Evolutionary conservation across 345 rosid species (phyloP), one percentile per base, ranked within the genome.

Genomic region (Citrus maxima): DNA sequence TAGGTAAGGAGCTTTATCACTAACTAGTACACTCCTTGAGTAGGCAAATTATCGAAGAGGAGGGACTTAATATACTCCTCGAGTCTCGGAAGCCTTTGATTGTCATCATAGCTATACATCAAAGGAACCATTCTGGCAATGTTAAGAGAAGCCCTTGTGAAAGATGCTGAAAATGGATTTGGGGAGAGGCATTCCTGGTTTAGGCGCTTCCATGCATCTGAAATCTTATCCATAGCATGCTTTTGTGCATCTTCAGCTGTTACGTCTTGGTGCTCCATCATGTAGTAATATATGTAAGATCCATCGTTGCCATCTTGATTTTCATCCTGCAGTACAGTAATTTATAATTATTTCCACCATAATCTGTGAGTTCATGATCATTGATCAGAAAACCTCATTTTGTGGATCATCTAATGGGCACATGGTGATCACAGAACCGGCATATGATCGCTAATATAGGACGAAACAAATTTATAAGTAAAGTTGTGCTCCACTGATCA

Each of bases 281-380:
- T 75, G 84, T 86, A 88, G 76, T 85, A 93, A 35, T 89, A 87
- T 46, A 93, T 9, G 27, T 82, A 91, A 16, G 95, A 91, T 28
- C 92, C 93, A 76, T 89, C 97, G 16, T 80, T 32, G 0, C 91
- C 94, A 18, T 85, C 82, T 62, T 85, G 92, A 37, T 85, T 79
- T 77, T 89, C 94, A 46, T 91, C 89, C 91, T 87, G 76, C 21
- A 71, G 51, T 46, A 46, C 3, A 46, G 1, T 46, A 18, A 46
- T 46, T 46, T 46, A 46, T 46, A 12, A 46, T 13, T 12, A 46
- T 2, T 54, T 54, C 51, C 51, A 46, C 3, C 18, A 12, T 46
- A 3, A 46, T 10, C 18, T 13, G 14, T 42, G 10, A 10, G 14
- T 3, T 42, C 49, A 42, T 2, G 49, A 10, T 10, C 14, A 10